A percentile compares a stretch with the other conserved stretches of the same genome.
Evolutionary conservation across 164 flowering plant genomes (phyloP).

Genomic region (Stephania cephalantha): DNA sequence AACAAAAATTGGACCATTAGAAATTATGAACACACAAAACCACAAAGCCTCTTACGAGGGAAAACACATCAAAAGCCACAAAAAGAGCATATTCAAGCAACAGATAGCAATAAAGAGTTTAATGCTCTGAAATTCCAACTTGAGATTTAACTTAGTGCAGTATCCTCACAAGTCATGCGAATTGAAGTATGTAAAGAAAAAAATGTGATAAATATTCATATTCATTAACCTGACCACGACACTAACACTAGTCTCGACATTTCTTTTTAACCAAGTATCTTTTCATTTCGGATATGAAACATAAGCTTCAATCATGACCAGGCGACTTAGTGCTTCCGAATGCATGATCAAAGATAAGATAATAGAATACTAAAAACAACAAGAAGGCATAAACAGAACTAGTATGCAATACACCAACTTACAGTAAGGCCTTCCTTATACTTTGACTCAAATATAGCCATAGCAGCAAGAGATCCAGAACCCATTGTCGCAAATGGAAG

Average conservation of each 20-base stretch:
- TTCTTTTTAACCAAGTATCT: neutral
- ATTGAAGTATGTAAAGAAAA: neutral
- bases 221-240: neutral
- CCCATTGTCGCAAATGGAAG: constrained; percentile 98
- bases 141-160: neutral
- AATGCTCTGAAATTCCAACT: neutral
- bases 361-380: neutral
- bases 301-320: constrained; percentile 1
- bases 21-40: neutral
- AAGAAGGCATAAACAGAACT: neutral
- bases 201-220: neutral
- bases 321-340: neutral
- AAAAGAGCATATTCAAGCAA: neutral
- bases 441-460: constrained; percentile 85
- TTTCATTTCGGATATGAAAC: neutral
- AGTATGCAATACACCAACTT: constrained; percentile 29
- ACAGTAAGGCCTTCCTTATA: constrained; percentile 82
- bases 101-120: neutral
- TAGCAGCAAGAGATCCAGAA: constrained; percentile 96
- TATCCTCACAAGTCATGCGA: neutral
- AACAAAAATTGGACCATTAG: neutral
- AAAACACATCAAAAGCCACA: neutral
- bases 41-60: neutral
- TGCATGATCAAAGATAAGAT: neutral
- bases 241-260: neutral